Evolutionary conservation across 176 grass and related monocot species (phyloP).

Genomic region (Bonia amplexicaulis): DNA sequence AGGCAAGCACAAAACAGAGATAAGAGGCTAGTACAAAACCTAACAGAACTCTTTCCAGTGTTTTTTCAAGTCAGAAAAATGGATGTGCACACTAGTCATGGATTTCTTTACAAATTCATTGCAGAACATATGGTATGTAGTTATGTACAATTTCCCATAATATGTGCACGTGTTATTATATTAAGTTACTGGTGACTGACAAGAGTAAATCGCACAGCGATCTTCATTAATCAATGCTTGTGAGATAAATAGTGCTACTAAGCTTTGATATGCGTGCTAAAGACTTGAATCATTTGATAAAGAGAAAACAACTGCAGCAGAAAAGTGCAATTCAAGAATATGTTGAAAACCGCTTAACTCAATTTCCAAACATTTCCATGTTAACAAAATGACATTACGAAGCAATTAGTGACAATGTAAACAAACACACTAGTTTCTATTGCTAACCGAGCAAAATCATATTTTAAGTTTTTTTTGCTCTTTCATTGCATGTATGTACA

Average conservation of each 20-base stretch:
- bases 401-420: background rate
- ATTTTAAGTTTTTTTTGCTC: background rate
- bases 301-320: background rate
- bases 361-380: background rate
- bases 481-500: background rate
- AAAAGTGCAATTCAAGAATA: background rate
- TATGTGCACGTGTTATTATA: conserved; percentile 18
- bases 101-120: background rate
- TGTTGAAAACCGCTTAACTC: background rate
- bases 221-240: background rate
- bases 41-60: background rate
- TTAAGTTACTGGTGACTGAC: conserved; percentile 13
- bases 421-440: background rate
- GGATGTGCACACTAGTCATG: background rate
- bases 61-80: background rate
- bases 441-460: background rate
- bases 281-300: background rate
- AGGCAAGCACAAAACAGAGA: background rate
- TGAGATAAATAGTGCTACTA: background rate
- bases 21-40: conserved; percentile 8
- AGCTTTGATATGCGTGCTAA: background rate
- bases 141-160: conserved; percentile 9
- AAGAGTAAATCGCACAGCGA: background rate
- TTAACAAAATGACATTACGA: background rate
- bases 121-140: background rate